phyloP scores from a whole-genome alignment of 768 basidiomycete genomes.

The Podaxis sp. region DNA sequence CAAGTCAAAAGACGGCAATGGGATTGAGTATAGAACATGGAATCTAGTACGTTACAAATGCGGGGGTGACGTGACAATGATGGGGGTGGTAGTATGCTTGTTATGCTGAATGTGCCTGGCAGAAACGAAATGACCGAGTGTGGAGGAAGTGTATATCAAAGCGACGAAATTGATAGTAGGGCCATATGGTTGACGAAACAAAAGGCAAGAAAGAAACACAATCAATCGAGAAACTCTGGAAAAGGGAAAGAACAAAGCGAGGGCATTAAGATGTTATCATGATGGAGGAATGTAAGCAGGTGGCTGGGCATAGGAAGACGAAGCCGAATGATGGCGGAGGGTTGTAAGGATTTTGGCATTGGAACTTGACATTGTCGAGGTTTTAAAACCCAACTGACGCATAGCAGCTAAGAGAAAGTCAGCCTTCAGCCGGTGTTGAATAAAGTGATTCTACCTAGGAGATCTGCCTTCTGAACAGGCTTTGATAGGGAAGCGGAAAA shows the following conservation, averaged over 20 bases:
- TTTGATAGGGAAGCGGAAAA: constrained; percentile 84
- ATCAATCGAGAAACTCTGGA: not conserved
- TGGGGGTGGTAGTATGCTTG: constrained; percentile 27
- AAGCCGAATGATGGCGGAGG: not conserved
- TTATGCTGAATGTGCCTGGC: constrained; percentile 25
- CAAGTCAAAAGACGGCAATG: not conserved
- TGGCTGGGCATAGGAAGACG: not conserved
- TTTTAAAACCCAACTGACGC: constrained; percentile 89
- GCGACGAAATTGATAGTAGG: constrained; percentile 24
- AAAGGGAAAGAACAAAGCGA: constrained; percentile 18
- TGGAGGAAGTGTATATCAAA: constrained; percentile 33
- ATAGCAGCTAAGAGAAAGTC: constrained; percentile 43
- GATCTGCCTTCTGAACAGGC: constrained; percentile 84
- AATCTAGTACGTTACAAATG: constrained; percentile 13
- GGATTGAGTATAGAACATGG: constrained; percentile 2
- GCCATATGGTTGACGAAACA: constrained; percentile 26
- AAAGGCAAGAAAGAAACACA: constrained; percentile 15
- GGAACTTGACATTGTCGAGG: constrained; percentile 61
- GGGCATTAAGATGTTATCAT: constrained; percentile 25
- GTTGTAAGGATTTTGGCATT: constrained; percentile 51
- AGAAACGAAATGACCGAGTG: constrained; percentile 19
- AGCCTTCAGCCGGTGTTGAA: not conserved
- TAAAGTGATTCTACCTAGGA: constrained; percentile 45
- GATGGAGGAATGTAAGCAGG: constrained; percentile 29
- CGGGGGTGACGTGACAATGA: constrained; percentile 30